Conservation (phyloP, 306 rosid genomes). For the Medicago lupulina region DNA sequence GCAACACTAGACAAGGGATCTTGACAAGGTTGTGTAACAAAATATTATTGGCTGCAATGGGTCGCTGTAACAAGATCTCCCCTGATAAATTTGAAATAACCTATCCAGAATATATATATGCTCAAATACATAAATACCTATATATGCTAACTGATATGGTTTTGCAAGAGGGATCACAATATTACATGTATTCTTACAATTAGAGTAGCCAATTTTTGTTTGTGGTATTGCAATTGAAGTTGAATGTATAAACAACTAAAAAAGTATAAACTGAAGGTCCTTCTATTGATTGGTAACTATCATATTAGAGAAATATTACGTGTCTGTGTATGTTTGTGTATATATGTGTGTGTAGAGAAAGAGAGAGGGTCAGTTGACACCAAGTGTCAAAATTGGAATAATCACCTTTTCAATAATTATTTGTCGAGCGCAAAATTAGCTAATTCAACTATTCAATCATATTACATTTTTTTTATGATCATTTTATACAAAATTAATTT, state of each 20-base stretch:
- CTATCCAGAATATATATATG: background rate
- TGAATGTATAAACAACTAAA: background rate
- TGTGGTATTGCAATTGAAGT: background rate
- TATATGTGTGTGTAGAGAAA: background rate
- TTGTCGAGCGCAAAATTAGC: background rate
- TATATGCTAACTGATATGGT: conserved; percentile 1
- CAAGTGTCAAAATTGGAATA: background rate
- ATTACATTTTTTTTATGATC: background rate
- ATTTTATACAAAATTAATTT: background rate
- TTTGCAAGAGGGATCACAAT: conserved; percentile 21
- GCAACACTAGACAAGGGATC: conserved; percentile 19
- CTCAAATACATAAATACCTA: conserved; percentile 13
- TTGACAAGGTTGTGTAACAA: conserved; percentile 16
- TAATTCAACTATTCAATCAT: conserved; percentile 6
- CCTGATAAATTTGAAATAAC: conserved; percentile 24
- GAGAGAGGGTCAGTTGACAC: background rate
- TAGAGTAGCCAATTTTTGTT: conserved; percentile 6
- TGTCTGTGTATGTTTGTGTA: no score
- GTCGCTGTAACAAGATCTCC: background rate
- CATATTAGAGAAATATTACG: background rate
- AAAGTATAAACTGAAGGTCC: background rate
- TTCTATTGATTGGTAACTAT: background rate
- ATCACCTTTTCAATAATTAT: background rate
- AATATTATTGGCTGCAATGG: conserved; percentile 26
- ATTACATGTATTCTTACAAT: background rate